Percentiles rank a stretch among this genome's conserved stretches.
phyloP scores from a whole-genome alignment of 441 rosid genomes.

The Aleurites moluccanus region DNA sequence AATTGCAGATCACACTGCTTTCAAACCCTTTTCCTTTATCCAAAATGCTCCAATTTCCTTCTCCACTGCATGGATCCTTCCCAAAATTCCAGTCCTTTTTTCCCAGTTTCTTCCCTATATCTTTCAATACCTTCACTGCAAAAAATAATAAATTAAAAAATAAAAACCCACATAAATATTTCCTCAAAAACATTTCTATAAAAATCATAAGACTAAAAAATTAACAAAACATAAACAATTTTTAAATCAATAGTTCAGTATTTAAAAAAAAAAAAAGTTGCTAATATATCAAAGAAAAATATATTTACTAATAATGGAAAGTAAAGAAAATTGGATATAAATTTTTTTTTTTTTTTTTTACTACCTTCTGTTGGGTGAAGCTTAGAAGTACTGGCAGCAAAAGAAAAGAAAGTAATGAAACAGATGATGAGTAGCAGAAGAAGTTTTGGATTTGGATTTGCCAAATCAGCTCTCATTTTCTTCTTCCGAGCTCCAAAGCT shows the following conservation, averaged over 20 bases:
- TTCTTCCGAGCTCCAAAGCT: neutral
- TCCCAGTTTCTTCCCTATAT: conserved; percentile 62
- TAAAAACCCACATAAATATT: no score
- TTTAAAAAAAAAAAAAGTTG: neutral
- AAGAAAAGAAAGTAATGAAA: conserved; percentile 26
- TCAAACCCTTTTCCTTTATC: conserved; percentile 42
- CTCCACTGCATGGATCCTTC: conserved; percentile 74
- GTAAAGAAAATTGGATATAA: neutral
- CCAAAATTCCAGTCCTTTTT: conserved; percentile 70
- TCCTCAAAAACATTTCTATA: no score
- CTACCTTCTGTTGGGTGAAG: conserved; percentile 59
- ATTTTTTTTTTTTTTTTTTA: neutral
- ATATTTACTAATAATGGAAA: neutral
- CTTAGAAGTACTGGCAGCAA: conserved; percentile 30
- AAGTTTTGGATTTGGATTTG: conserved; percentile 24
- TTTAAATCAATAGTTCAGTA: no score
- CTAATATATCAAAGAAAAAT: no score
- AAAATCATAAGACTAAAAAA: no score
- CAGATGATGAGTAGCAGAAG: conserved; percentile 15
- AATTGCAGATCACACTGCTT: conserved; percentile 58
- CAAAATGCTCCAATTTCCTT: conserved; percentile 49
- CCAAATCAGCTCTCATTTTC: conserved; percentile 30
- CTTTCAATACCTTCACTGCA: conserved; percentile 67
- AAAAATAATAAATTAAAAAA: neutral
- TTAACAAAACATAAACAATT: neutral